phyloP scores from a whole-genome alignment of 1,139 yeast species.

The Saccharomycopsis hybrid region DNA sequence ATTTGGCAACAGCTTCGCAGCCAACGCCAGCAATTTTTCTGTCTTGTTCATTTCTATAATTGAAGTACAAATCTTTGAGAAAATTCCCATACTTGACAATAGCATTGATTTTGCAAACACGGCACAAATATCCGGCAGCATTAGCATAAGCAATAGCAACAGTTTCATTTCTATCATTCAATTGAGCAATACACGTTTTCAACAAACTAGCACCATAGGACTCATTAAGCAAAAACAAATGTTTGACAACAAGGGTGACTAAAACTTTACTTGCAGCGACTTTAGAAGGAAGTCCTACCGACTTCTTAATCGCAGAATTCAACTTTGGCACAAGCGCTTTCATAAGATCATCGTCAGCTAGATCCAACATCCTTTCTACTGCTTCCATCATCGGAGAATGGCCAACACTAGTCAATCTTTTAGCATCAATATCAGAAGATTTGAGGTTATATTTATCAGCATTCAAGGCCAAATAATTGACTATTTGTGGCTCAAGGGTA shows the following conservation, averaged over 20 bases:
- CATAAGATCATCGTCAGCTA: slow-evolving; percentile 47
- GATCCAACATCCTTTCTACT: slow-evolving; percentile 60
- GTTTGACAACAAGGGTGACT: slow-evolving; percentile 47
- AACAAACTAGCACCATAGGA: slow-evolving; percentile 49
- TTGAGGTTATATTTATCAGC: slow-evolving; percentile 82
- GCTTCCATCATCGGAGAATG: slow-evolving; percentile 89
- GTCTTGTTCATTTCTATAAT: slow-evolving; percentile 40
- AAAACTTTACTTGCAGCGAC: slow-evolving; percentile 80
- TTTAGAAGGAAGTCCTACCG: slow-evolving; percentile 89
- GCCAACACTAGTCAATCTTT: slow-evolving; percentile 66
- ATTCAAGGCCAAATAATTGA: slow-evolving; percentile 78
- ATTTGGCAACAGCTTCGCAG: slow-evolving; percentile 60
- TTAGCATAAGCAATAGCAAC: slow-evolving; percentile 72
- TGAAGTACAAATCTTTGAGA: slow-evolving; percentile 56
- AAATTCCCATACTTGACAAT: slow-evolving; percentile 49
- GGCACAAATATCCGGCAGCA: slow-evolving; percentile 73
- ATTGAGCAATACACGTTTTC: slow-evolving; percentile 49
- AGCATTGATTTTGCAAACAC: slow-evolving; percentile 50
- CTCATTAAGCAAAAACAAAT: slow-evolving; percentile 34
- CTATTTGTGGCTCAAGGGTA: slow-evolving; percentile 83
- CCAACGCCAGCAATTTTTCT: slow-evolving; percentile 56
- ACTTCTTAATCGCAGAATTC: slow-evolving; percentile 46
- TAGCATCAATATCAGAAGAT: slow-evolving; percentile 67
- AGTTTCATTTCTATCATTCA: slow-evolving; percentile 66
- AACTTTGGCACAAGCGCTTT: slow-evolving; percentile 45